A percentile compares a stretch with the other conserved stretches of the same genome.
Evolutionary conservation across 495 filamentous ascomycete species (phyloP).

Genomic region (Aspergillus saccharolyticus): DNA sequence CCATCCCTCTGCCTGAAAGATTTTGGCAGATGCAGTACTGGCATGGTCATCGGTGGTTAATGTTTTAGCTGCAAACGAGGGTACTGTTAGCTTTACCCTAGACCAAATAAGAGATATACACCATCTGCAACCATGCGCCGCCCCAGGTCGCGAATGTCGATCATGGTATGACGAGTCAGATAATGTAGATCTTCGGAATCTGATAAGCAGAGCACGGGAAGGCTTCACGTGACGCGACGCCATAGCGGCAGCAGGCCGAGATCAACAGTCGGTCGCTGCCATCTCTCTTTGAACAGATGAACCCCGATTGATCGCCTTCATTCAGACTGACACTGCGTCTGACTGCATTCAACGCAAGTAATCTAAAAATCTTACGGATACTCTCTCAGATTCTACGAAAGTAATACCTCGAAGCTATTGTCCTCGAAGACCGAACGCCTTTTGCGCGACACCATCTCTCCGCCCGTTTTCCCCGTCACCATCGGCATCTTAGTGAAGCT

Average conservation of each 20-base stretch:
- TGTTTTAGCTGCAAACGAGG: too few species aligned
- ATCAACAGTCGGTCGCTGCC: not conserved
- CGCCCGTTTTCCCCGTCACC: not conserved
- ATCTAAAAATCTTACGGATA: too few species aligned
- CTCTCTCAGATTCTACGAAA: not conserved
- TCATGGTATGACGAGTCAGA: not conserved
- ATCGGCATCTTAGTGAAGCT: not conserved
- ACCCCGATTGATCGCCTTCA: not conserved
- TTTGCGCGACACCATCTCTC: not conserved
- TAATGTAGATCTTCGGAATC: not conserved
- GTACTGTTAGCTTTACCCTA: not conserved
- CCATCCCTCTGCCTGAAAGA: not conserved
- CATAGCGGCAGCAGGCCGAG: not conserved
- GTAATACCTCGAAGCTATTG: not conserved
- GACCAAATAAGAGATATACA: not conserved
- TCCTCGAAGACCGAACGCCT: not conserved
- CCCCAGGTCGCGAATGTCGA: not conserved
- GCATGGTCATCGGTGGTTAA: too few species aligned
- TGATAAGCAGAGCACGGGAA: conserved; percentile 1
- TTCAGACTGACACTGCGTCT: not conserved
- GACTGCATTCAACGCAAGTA: not conserved
- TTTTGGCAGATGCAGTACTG: too few species aligned
- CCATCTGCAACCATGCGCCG: not conserved
- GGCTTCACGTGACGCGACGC: conserved; percentile 1
- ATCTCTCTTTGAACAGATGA: not conserved